These are phyloP conservation scores for Beauveria australis DNA, from an alignment of 2,329 filamentous ascomycete species.

Conservation along the genomic window DNA sequence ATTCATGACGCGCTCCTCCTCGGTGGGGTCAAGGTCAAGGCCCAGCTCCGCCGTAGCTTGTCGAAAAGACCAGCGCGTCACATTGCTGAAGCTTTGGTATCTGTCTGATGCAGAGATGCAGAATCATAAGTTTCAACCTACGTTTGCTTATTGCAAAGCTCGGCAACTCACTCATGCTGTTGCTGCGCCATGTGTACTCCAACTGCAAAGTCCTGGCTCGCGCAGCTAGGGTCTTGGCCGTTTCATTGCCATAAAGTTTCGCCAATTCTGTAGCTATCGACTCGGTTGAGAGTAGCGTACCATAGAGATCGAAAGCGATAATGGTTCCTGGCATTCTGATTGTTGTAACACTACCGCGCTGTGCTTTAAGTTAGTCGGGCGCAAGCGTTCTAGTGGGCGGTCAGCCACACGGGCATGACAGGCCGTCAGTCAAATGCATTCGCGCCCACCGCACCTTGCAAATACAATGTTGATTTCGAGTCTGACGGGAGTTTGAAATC, in stretches of 20 bases:
- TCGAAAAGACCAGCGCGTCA: constrained; percentile 53
- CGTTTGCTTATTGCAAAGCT: neutral
- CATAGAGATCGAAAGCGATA: constrained; percentile 69
- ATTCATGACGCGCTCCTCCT: constrained; percentile 46
- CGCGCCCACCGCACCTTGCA: neutral
- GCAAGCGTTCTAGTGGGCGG: neutral
- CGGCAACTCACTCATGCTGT: constrained; percentile 57
- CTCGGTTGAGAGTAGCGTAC: constrained; percentile 63
- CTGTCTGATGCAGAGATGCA: neutral
- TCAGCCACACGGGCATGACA: neutral
- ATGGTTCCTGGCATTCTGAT: constrained; percentile 28
- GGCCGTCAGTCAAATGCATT: neutral
- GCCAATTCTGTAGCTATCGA: constrained; percentile 56
- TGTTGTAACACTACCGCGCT: neutral
- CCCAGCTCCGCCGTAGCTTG: constrained; percentile 56
- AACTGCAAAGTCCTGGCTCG: constrained; percentile 63
- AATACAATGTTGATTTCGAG: neutral
- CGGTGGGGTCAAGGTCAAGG: constrained; percentile 33
- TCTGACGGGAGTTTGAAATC: neutral
- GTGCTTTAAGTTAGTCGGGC: neutral
- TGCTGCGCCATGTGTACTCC: constrained; percentile 70
- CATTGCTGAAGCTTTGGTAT: constrained; percentile 53
- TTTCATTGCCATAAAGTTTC: constrained; percentile 47
- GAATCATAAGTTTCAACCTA: neutral
- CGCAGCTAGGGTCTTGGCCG: constrained; percentile 47